These are phyloP conservation scores for Nematodospora valgi DNA, from an alignment of 805 yeast species.

Conservation along the genomic window DNA sequence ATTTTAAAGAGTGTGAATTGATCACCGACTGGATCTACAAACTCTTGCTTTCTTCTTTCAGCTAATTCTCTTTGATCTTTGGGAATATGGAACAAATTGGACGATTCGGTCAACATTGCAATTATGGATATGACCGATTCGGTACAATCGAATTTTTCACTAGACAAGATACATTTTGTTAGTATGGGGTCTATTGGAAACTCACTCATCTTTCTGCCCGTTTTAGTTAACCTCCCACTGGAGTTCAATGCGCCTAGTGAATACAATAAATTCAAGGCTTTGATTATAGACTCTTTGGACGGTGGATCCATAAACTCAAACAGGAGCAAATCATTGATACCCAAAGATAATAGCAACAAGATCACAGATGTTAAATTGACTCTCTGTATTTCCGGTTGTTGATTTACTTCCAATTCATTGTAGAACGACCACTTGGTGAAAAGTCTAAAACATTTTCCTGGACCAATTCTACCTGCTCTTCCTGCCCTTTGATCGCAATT, in stretches of 20 bases:
- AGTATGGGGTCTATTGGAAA: slow-evolving; percentile 92
- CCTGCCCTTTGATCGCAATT: slow-evolving; percentile 47
- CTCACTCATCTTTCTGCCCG: slow-evolving; percentile 84
- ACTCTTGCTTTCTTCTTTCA: slow-evolving; percentile 56
- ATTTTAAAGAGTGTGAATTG: slow-evolving; percentile 73
- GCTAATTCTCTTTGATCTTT: slow-evolving; percentile 64
- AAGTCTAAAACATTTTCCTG: slow-evolving; percentile 61
- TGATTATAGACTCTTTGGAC: slow-evolving; percentile 62
- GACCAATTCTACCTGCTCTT: slow-evolving; percentile 47
- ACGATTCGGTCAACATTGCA: slow-evolving; percentile 80
- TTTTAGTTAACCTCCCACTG: slow-evolving; percentile 69
- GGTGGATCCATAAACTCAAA: slow-evolving; percentile 95
- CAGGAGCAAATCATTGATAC: slow-evolving; percentile 73
- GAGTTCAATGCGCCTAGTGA: slow-evolving; percentile 83
- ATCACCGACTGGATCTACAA: slow-evolving; percentile 60
- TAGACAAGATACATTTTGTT: slow-evolving; percentile 67
- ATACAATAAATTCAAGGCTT: slow-evolving; percentile 78
- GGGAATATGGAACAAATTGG: slow-evolving; percentile 67
- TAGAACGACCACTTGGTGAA: slow-evolving; percentile 81
- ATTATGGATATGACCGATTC: slow-evolving; percentile 70
- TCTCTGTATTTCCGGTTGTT: slow-evolving; percentile 90
- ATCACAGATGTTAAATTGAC: slow-evolving; percentile 78
- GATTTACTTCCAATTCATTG: slow-evolving; percentile 71
- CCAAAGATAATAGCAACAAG: slow-evolving; percentile 73
- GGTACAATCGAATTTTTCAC: slow-evolving; percentile 59